Evolutionary conservation across 345 rosid genomes (phyloP).

Genomic region (Corchorus olitorius): DNA sequence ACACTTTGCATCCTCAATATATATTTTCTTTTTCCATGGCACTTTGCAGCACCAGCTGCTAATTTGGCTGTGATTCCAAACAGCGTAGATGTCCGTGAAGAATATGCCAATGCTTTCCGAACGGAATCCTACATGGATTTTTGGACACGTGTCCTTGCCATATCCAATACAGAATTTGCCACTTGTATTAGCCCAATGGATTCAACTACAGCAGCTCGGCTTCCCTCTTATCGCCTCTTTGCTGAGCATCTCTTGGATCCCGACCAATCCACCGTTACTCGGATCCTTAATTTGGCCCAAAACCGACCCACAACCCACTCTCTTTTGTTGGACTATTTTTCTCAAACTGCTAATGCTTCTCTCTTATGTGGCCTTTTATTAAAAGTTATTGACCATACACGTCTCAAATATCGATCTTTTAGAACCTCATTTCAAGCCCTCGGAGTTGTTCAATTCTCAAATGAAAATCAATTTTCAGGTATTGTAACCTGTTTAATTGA

Average conservation of each 20-base stretch:
- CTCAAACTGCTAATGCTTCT: conserved; percentile 64
- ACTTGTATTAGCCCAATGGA: conserved; percentile 31
- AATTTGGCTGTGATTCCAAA: not conserved
- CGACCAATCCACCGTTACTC: conserved; percentile 42
- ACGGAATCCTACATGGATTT: conserved; percentile 80
- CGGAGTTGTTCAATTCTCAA: not conserved
- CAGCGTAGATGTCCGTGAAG: conserved; percentile 64
- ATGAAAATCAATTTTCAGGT: not conserved
- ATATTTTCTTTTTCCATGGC: too few species aligned
- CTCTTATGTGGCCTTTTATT: conserved; percentile 53
- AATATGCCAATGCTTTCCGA: conserved; percentile 80
- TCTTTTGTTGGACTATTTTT: conserved; percentile 54
- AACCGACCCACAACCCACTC: conserved; percentile 29
- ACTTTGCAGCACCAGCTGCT: not conserved
- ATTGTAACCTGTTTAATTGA: conserved; percentile 29
- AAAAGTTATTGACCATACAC: conserved; percentile 49
- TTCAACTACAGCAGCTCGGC: conserved; percentile 66
- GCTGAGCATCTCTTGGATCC: conserved; percentile 76
- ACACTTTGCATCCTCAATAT: too few species aligned
- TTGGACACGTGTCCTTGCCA: conserved; percentile 57
- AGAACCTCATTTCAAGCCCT: conserved; percentile 30
- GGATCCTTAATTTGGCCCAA: conserved; percentile 37
- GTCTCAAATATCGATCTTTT: conserved; percentile 38
- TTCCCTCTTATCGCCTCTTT: conserved; percentile 73
- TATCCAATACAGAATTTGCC: conserved; percentile 26